Evolutionary conservation across 2,329 filamentous ascomycete genomes (phyloP).

Genomic region (Nectriaceae sp.): DNA sequence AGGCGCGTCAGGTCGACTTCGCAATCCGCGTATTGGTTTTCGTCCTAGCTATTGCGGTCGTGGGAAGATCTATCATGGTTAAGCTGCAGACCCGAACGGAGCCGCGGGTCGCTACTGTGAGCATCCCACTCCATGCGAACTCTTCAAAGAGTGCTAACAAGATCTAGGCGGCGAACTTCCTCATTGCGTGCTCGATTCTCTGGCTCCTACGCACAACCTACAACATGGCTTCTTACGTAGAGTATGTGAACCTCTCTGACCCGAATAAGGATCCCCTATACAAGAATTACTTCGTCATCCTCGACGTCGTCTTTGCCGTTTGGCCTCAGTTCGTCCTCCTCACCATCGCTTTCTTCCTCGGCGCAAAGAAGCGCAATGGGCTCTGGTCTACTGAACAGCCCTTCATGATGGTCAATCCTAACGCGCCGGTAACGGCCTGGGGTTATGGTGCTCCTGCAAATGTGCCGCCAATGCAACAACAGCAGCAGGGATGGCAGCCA

Average conservation of each 20-base stretch:
- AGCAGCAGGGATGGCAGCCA: slow-evolving; percentile 3
- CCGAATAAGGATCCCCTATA: not conserved
- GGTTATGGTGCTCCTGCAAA: slow-evolving; percentile 16
- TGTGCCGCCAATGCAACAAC: slow-evolving; percentile 6
- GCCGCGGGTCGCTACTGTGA: slow-evolving; percentile 16
- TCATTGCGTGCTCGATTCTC: slow-evolving; percentile 23
- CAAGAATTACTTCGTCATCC: slow-evolving; percentile 15
- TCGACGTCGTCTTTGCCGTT: slow-evolving; percentile 24
- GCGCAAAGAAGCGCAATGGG: slow-evolving; percentile 24
- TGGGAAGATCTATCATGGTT: slow-evolving; percentile 20
- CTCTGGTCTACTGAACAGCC: slow-evolving; percentile 28
- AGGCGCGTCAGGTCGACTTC: slow-evolving; percentile 11
- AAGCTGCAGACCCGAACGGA: slow-evolving; percentile 16
- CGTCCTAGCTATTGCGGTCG: slow-evolving; percentile 12
- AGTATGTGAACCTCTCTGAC: slow-evolving; percentile 10
- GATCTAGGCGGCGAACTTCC: slow-evolving; percentile 21
- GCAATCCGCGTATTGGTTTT: slow-evolving; percentile 18
- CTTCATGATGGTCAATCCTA: slow-evolving; percentile 7
- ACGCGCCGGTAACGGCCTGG: slow-evolving; percentile 12
- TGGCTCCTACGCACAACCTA: slow-evolving; percentile 29
- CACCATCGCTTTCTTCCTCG: slow-evolving; percentile 29
- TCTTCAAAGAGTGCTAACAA: not conserved
- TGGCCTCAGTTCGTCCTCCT: slow-evolving; percentile 30
- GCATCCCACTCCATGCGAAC: not conserved
- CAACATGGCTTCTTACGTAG: slow-evolving; percentile 18